Percentiles rank a stretch among this genome's conserved stretches.
These are phyloP conservation scores for Puccinia hordei DNA, from an alignment of 1,284 basidiomycete species.

Conservation along the genomic window DNA sequence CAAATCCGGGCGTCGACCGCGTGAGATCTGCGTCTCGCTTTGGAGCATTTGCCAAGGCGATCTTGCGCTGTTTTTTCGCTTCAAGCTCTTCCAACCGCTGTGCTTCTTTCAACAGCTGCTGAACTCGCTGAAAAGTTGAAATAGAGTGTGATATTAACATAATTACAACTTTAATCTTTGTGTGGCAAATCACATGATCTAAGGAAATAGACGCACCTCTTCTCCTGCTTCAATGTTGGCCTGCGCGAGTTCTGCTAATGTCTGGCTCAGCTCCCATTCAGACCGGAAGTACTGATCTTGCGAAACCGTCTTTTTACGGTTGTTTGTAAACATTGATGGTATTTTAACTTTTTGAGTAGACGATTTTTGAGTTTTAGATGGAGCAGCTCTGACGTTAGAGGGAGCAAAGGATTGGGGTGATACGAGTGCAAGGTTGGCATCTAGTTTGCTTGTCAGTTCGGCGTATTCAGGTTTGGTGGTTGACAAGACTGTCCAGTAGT, in stretches of 20 bases:
- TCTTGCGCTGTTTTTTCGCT: constrained; percentile 30
- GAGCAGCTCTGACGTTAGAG: background rate
- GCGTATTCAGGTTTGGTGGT: constrained; percentile 32
- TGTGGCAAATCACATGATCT: background rate
- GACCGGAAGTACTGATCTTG: constrained; percentile 25
- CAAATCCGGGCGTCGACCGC: constrained; percentile 28
- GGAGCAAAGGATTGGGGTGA: background rate
- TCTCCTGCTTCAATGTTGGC: constrained; percentile 43
- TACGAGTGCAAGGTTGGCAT: background rate
- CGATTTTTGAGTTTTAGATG: background rate
- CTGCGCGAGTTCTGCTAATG: constrained; percentile 30
- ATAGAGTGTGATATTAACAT: background rate
- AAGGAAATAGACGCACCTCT: constrained; percentile 10
- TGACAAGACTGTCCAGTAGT: constrained; percentile 38
- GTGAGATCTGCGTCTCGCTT: constrained; percentile 20
- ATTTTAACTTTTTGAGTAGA: constrained; percentile 27
- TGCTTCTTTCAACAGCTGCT: constrained; percentile 21
- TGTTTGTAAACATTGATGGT: constrained; percentile 34
- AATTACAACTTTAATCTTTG: background rate
- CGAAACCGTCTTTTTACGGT: constrained; percentile 2
- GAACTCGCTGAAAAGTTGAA: constrained; percentile 17
- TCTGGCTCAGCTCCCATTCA: constrained; percentile 39
- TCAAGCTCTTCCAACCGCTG: constrained; percentile 28
- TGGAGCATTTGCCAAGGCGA: constrained; percentile 27
- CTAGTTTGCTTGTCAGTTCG: constrained; percentile 15